phyloP scores from a whole-genome alignment of 495 filamentous ascomycete genomes.

The Platismatia glauca region DNA sequence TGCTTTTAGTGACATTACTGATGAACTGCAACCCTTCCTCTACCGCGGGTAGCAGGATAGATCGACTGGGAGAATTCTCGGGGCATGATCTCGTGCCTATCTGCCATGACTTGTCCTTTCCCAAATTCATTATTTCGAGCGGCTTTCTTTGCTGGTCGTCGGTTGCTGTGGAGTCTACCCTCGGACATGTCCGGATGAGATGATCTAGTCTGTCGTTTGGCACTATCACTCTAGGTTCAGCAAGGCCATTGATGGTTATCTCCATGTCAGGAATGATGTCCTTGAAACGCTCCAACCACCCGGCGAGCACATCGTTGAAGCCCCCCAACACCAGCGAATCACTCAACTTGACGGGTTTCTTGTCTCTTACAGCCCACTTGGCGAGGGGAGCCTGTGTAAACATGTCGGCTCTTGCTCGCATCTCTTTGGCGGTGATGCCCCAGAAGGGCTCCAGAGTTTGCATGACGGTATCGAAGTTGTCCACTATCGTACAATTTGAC shows the following conservation, averaged over 20 bases:
- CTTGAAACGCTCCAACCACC: slow-evolving; percentile 7
- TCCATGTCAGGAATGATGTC: slow-evolving; percentile 11
- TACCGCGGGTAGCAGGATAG: background rate
- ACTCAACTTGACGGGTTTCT: background rate
- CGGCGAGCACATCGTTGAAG: background rate
- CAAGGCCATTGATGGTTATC: slow-evolving; percentile 10
- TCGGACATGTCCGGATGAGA: slow-evolving; percentile 7
- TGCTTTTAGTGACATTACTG: background rate
- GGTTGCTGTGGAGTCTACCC: background rate
- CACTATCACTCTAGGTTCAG: slow-evolving; percentile 13
- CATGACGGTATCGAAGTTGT: slow-evolving; percentile 55
- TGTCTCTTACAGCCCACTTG: slow-evolving; percentile 27
- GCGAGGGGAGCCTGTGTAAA: slow-evolving; percentile 14
- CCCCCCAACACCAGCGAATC: slow-evolving; percentile 7
- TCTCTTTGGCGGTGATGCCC: slow-evolving; percentile 44
- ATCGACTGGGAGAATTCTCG: slow-evolving; percentile 9
- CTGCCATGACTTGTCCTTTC: slow-evolving; percentile 1
- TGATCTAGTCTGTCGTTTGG: slow-evolving; percentile 7
- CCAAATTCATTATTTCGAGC: slow-evolving; percentile 27
- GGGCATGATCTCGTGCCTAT: slow-evolving; percentile 12
- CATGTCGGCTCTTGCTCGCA: slow-evolving; percentile 31
- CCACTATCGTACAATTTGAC: slow-evolving; percentile 47
- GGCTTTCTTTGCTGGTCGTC: slow-evolving; percentile 21
- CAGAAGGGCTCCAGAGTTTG: slow-evolving; percentile 52
- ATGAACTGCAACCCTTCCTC: slow-evolving; percentile 8